Evolutionary conservation across 2,329 filamentous ascomycete species (phyloP), one percentile per base, ranked within the genome.

Genomic region (Colletotrichum sp.): DNA sequence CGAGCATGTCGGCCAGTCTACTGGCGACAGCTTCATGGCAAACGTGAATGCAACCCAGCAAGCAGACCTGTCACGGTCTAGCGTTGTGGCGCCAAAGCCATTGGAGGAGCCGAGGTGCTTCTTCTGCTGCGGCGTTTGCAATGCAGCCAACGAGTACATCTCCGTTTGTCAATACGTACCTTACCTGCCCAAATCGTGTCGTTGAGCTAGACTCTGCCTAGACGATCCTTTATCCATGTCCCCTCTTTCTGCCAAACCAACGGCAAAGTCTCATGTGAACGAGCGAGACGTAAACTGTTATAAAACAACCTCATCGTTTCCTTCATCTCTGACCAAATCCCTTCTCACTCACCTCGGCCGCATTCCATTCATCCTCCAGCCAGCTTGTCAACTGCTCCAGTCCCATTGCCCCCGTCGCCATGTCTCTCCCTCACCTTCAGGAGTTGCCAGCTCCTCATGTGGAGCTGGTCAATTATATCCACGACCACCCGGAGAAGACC

Each of bases 391-490:
- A 72, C 51, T 33, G 57, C 18, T 47, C 8, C 61, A 34, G 51
- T 9, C 15, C 27, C 5, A 54, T n/a, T 43, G 18, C 75, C 38
- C 47, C 43, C 38, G 12, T 16, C 77, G 77, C 69, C 66, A 87
- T 87, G 85, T 78, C 80, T 62, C 77, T 82, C 69, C 78, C 80
- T 18, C 74, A 81, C 31, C 83, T 88, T 57, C 87, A 88, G 4
- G 75, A 84, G 76, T 78, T 90, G 65, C 88, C 89, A 18, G 87
- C 82, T 73, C 81, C 85, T 72, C 86, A 86, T 62, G 75, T 79
- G 75, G 84, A 85, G 78, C 80, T 90, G 78, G 83, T 82, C 51
- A 84, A 80, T 70, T 89, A 94, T 81, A 86, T 94, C 71, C 84
- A 86, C 15, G 83, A 87, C 70, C 85, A 92, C 75, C 84, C 87